Evolutionary conservation across 768 basidiomycete species (phyloP).

Genomic region (Mycena floridula): DNA sequence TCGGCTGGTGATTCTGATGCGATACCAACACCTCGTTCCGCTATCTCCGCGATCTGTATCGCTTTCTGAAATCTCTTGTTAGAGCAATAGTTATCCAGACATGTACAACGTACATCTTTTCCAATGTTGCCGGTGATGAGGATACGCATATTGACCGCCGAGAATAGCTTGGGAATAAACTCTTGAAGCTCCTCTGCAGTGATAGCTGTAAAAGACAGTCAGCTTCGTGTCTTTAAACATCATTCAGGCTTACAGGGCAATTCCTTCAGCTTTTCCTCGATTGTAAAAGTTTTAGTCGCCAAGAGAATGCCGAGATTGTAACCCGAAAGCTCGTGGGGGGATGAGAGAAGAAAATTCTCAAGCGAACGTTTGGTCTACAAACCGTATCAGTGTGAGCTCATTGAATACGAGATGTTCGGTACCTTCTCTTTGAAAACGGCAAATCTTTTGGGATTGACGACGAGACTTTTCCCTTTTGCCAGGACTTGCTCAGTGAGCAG

Average conservation of each 20-base stretch:
- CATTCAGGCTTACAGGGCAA: too few relatives aligned
- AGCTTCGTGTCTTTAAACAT: neutral
- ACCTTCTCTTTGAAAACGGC: conserved; percentile 84
- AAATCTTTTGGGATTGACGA: conserved; percentile 66
- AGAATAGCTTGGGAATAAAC: conserved; percentile 56
- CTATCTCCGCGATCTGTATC: conserved; percentile 59
- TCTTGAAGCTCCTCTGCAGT: conserved; percentile 62
- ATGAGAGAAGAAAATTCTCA: conserved; percentile 82
- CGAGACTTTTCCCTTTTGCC: conserved; percentile 56
- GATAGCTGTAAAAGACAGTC: conserved; percentile 41
- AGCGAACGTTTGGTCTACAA: conserved; percentile 70
- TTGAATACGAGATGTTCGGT: too few relatives aligned
- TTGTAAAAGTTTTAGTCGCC: conserved; percentile 65
- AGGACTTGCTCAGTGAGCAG: conserved; percentile 70
- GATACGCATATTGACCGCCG: conserved; percentile 60
- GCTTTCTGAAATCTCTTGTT: conserved; percentile 60
- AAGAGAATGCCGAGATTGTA: conserved; percentile 73
- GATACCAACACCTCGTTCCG: conserved; percentile 58
- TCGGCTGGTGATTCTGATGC: too few relatives aligned
- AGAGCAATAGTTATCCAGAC: conserved; percentile 45
- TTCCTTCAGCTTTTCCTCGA: conserved; percentile 74
- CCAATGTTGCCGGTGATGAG: conserved; percentile 82
- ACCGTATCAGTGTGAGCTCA: too few relatives aligned
- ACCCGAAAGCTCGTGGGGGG: conserved; percentile 75
- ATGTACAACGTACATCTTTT: too few relatives aligned